A percentile compares a stretch with the other conserved stretches of the same genome.
phyloP scores from a whole-genome alignment of 2,329 filamentous ascomycete species.

The Exophiala sideris region DNA sequence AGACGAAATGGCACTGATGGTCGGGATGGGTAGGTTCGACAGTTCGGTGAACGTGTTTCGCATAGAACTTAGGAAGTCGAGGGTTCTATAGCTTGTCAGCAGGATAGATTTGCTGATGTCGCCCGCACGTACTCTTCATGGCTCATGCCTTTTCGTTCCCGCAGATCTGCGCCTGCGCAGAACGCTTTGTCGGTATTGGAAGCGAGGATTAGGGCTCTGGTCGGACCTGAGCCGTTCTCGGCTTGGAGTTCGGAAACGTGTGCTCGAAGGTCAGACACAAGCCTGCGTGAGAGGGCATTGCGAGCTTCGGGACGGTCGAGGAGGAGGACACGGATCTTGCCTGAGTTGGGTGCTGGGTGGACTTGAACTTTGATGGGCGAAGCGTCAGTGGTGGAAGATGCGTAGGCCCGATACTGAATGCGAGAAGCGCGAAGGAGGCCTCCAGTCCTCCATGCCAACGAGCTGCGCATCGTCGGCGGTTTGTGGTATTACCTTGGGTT shows the following conservation, averaged over 20 bases:
- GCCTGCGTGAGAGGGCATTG: conserved; percentile 81
- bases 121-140: conserved; percentile 65
- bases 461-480: conserved; percentile 14
- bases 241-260: conserved; percentile 70
- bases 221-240: conserved; percentile 57
- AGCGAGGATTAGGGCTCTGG: conserved; percentile 76
- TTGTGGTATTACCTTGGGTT: neutral
- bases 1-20: conserved; percentile 82
- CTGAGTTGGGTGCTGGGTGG: conserved; percentile 72
- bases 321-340: conserved; percentile 82
- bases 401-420: conserved; percentile 8
- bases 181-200: conserved; percentile 84
- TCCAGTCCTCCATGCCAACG: conserved; percentile 5
- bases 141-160: conserved; percentile 75
- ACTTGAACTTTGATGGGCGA: conserved; percentile 62
- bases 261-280: conserved; percentile 68
- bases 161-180: conserved; percentile 91
- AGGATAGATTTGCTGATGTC: neutral
- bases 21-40: conserved; percentile 75
- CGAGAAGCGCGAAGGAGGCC: neutral
- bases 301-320: conserved; percentile 80
- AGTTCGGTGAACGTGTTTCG: conserved; percentile 72
- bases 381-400: conserved; percentile 14
- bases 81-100: conserved; percentile 56
- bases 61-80: conserved; percentile 72